phyloP scores from a whole-genome alignment of 1,139 yeast species.

The Kluyveromyces sp. region DNA sequence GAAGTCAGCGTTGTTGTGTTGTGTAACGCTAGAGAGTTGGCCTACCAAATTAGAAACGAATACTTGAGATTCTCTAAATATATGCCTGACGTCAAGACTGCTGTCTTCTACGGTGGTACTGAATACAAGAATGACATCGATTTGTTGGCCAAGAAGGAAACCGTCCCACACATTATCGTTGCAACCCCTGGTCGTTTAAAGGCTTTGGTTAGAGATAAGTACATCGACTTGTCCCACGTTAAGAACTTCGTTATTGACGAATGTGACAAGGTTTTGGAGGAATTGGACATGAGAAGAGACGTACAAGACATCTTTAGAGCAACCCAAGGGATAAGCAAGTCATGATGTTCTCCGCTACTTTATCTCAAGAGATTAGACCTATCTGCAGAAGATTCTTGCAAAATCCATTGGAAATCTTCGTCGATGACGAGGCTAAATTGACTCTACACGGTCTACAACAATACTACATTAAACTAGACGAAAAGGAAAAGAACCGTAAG shows the following conservation, averaged over 20 bases:
- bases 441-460: conserved; percentile 98
- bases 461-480: conserved; percentile 82
- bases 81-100: conserved; percentile 96
- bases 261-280: conserved; percentile 96
- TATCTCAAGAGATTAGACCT: conserved; percentile 91
- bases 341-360: conserved; percentile 98
- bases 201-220: conserved; percentile 88
- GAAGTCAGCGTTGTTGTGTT: conserved; percentile 90
- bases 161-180: conserved; percentile 93
- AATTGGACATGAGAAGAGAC: conserved; percentile 93
- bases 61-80: conserved; percentile 96
- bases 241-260: conserved; percentile 96
- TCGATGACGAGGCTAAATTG: conserved; percentile 95
- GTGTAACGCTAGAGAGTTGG: conserved; percentile 98
- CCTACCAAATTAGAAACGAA: conserved; percentile 96
- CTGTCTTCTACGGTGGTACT: conserved; percentile 96
- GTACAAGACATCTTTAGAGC: conserved; percentile 97
- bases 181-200: conserved; percentile 98
- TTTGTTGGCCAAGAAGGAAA: conserved; percentile 82
- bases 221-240: conserved; percentile 77
- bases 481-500: conserved; percentile 89
- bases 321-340: conserved; percentile 99
- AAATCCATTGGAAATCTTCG: conserved; percentile 93
- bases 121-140: conserved; percentile 83
- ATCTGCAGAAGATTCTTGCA: conserved; percentile 97